Percentiles rank a stretch among this genome's conserved stretches.
phyloP scores from a whole-genome alignment of 2,329 filamentous ascomycete genomes.

The Hypoxylon sp. region DNA sequence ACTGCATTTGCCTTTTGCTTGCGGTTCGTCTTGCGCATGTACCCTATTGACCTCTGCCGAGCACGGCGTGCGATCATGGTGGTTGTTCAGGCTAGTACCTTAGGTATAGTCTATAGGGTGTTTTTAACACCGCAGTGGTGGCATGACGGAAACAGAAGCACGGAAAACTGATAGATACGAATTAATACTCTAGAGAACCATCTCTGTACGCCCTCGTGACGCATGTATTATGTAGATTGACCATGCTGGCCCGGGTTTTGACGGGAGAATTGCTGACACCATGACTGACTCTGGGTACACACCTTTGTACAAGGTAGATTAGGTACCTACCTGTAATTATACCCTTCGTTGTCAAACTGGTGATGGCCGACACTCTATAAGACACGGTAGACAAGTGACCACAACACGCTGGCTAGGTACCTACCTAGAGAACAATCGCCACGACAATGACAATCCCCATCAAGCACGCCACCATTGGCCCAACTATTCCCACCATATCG shows the following conservation, averaged over 20 bases:
- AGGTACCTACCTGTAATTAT: no score
- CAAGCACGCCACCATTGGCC: not conserved
- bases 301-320: no score
- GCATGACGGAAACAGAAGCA: not conserved
- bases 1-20: not conserved
- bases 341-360: no score
- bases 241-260: not conserved
- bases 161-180: not conserved
- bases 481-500: not conserved
- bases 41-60: not conserved
- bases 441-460: no score
- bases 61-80: not conserved
- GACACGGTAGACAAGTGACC: not conserved
- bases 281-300: no score
- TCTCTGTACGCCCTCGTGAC: not conserved
- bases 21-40: not conserved
- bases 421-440: not conserved
- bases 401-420: not conserved
- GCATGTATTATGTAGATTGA: not conserved
- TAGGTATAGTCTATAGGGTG: not conserved
- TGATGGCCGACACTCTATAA: no score
- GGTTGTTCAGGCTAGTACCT: not conserved
- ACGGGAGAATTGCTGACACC: not conserved
- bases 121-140: not conserved
- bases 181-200: not conserved